phyloP scores from a whole-genome alignment of 139 green algal species.

The Closterium sp. region DNA sequence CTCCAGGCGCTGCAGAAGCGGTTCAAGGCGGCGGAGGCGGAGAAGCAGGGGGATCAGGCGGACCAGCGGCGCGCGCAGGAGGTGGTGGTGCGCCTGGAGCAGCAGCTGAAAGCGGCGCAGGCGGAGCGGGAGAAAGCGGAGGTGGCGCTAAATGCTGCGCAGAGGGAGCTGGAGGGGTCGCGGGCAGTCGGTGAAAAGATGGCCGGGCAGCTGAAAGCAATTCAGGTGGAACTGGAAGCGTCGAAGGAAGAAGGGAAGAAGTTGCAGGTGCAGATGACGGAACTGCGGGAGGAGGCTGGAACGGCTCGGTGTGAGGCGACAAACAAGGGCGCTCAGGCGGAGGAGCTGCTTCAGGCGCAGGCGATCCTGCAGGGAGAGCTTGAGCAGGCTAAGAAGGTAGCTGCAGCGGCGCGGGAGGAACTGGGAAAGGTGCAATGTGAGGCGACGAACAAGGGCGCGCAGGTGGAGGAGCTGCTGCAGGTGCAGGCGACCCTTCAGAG shows the following conservation, averaged over 20 bases:
- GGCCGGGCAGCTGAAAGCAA: neutral
- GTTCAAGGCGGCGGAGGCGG: neutral
- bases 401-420: neutral
- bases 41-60: neutral
- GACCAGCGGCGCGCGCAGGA: neutral
- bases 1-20: neutral
- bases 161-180: neutral
- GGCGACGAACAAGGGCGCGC: neutral
- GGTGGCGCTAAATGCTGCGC: neutral
- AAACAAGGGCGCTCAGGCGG: neutral
- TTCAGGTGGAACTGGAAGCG: neutral
- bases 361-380: neutral
- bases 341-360: neutral
- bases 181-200: neutral
- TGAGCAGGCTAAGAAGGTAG: neutral
- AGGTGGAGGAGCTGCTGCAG: neutral
- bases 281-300: neutral
- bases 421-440: neutral
- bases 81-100: neutral
- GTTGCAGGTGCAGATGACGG: neutral
- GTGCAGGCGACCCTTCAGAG: neutral
- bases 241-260: neutral
- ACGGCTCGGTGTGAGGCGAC: neutral
- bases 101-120: neutral
- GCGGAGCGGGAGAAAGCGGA: neutral